Conservation (phyloP, 805 yeast species). For the Kluyveromyces nonfermentans region DNA sequence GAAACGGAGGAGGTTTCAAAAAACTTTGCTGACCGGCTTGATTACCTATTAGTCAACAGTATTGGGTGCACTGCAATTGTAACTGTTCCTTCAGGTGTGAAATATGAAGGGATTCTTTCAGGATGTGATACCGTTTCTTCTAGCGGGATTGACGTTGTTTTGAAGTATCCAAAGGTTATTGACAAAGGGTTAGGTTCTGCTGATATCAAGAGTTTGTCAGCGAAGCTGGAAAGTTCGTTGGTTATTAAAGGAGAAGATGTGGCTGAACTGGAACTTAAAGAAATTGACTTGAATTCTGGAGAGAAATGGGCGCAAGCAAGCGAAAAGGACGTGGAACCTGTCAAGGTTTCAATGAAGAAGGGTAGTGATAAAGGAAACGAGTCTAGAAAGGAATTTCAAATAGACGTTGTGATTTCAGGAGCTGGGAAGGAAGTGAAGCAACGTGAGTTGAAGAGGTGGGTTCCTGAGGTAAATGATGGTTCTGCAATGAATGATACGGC, state of each 20-base stretch:
- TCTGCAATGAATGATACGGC: conserved; percentile 13
- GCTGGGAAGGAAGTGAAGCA: conserved; percentile 37
- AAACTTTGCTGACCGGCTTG: conserved; percentile 46
- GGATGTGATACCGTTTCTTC: conserved; percentile 36
- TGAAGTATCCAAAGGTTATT: conserved; percentile 41
- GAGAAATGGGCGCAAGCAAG: conserved; percentile 13
- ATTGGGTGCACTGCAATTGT: conserved; percentile 50
- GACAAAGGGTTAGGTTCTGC: conserved; percentile 29
- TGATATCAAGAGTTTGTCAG: conserved; percentile 23
- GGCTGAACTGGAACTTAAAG: conserved; percentile 33
- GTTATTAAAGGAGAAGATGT: conserved; percentile 29
- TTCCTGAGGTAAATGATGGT: conserved; percentile 46
- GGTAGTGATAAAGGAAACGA: conserved; percentile 4
- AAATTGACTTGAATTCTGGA: conserved; percentile 23
- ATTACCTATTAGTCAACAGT: conserved; percentile 46
- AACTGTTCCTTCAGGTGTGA: conserved; percentile 53
- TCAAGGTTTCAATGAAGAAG: conserved; percentile 2
- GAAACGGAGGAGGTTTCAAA: conserved; percentile 22
- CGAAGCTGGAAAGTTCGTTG: conserved; percentile 17
- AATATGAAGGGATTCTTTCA: conserved; percentile 48
- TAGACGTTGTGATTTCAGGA: conserved; percentile 78
- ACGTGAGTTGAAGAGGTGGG: conserved; percentile 78
- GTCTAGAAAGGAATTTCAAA: conserved; percentile 42
- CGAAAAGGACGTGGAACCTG: conserved; percentile 4
- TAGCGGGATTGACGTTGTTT: conserved; percentile 44